Percentiles rank a stretch among this genome's conserved stretches.
These are phyloP conservation scores for Globisporangium okanoganense DNA, from an alignment of 352 stramenopile genomes.

Conservation along the genomic window DNA sequence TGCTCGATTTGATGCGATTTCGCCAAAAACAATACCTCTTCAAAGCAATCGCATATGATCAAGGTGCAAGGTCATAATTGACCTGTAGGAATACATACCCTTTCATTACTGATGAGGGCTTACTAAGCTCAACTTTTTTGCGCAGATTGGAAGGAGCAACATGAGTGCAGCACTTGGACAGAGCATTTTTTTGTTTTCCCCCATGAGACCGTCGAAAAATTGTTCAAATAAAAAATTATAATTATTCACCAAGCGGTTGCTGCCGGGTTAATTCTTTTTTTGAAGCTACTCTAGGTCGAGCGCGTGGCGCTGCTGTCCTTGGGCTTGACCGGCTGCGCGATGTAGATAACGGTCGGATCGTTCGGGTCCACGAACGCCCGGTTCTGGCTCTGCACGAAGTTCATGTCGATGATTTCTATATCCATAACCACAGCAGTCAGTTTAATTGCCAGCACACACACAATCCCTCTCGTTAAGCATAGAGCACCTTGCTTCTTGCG, in stretches of 20 bases:
- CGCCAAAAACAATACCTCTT: not conserved
- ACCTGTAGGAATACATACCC: not conserved
- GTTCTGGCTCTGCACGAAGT: slow-evolving; percentile 76
- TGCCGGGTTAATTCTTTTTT: too few species aligned
- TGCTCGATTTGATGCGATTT: slow-evolving; percentile 6
- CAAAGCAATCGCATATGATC: too few species aligned
- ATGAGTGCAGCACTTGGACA: not conserved
- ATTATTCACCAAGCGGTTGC: too few species aligned
- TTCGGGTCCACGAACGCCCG: slow-evolving; percentile 85
- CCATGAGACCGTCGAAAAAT: not conserved
- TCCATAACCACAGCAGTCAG: slow-evolving; percentile 1
- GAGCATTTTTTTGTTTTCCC: not conserved
- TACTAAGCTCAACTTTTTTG: slow-evolving; percentile 1
- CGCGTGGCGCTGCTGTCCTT: slow-evolving; percentile 9
- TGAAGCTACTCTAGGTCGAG: slow-evolving; percentile 13
- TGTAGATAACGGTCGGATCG: slow-evolving; percentile 83
- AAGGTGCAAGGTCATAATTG: too few species aligned
- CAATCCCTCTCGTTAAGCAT: not conserved
- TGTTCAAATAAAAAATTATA: too few species aligned
- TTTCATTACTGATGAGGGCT: not conserved
- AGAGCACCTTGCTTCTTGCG: slow-evolving; percentile 60
- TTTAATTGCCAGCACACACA: not conserved
- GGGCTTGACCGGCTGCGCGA: slow-evolving; percentile 58
- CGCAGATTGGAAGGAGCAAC: not conserved
- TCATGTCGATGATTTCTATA: slow-evolving; percentile 60